Conservation (phyloP, 768 basidiomycete genomes). For the Mycena kentingensis region DNA sequence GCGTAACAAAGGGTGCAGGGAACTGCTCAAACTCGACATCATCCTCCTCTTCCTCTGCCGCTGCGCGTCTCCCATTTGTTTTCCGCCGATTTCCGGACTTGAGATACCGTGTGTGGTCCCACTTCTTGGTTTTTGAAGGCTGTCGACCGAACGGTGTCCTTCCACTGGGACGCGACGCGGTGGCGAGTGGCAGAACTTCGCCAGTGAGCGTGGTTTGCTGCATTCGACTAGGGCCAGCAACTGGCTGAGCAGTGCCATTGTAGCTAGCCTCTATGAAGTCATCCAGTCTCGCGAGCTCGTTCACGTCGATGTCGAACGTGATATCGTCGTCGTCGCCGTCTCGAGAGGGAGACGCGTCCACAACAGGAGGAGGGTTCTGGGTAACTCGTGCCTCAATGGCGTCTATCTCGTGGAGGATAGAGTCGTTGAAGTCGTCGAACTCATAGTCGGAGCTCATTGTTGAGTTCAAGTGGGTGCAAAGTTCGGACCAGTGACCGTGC, state of each 20-base stretch:
- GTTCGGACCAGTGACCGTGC: conserved; percentile 12
- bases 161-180: conserved; percentile 37
- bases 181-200: conserved; percentile 48
- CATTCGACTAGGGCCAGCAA: conserved; percentile 47
- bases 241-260: conserved; percentile 39
- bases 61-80: conserved; percentile 53
- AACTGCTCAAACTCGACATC: conserved; percentile 77
- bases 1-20: conserved; percentile 72
- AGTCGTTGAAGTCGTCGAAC: conserved; percentile 64
- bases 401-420: conserved; percentile 62
- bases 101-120: conserved; percentile 90
- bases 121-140: conserved; percentile 72
- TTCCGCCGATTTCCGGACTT: conserved; percentile 73
- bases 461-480: not conserved
- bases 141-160: conserved; percentile 49
- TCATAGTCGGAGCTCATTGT: conserved; percentile 78
- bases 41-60: conserved; percentile 61
- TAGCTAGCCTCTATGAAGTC: conserved; percentile 51
- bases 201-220: conserved; percentile 71
- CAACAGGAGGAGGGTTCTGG: conserved; percentile 46
- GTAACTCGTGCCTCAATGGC: conserved; percentile 62
- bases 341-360: conserved; percentile 36
- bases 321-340: conserved; percentile 38
- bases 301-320: conserved; percentile 58
- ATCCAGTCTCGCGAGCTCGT: conserved; percentile 57